Evolutionary conservation across 306 rosid species (phyloP), one percentile per base, ranked within the genome.

Genomic region (Sindora glabra): DNA sequence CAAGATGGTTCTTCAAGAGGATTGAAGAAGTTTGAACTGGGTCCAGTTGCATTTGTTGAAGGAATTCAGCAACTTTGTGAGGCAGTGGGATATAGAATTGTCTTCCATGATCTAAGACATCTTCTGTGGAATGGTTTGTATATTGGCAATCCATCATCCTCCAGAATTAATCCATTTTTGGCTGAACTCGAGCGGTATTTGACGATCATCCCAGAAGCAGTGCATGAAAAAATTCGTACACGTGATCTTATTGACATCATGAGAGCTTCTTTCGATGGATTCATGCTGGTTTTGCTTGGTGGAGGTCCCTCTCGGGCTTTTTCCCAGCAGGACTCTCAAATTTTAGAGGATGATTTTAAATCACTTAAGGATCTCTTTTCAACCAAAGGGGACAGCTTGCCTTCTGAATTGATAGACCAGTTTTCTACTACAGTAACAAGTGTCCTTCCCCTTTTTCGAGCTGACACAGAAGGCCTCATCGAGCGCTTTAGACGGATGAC

Each of bases 211-310:
- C 81, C 99, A 33, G 86, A 89, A 59, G 72, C 74, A 3, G 73
- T 92, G 55, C 86, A 92, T 33, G 99, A 89, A 74, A 83, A 83
- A 67, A 80, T 92, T 38, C 96, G 95, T 19, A 89, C 94, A 4
- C 81, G 94, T 36, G 82, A 83, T 59, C 59, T 92, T 55, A 72
- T 90, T 15, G 96, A 92, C 70, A 76, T 89, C 72, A 89, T 92
- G 99, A 92, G 84, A 77, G 99, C 99, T 67, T 86, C 99, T 49
- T 86, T 92, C 61, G 99, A 92, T 48, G 99, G 99, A 7, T 84
- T 92, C 70, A 82, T 92, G 78, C 74, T 92, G 65, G 96, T 89
- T 67, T 74, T 92, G 80, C 96, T 92, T 69, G 99, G 95, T 55
- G 99, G 99, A 65, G 96, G 99, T 11, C 99, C 99, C 17, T 78